A percentile compares a stretch with the other conserved stretches of the same genome.
phyloP scores from a whole-genome alignment of 2,329 filamentous ascomycete genomes.

The Echinosphaeria canescens region DNA sequence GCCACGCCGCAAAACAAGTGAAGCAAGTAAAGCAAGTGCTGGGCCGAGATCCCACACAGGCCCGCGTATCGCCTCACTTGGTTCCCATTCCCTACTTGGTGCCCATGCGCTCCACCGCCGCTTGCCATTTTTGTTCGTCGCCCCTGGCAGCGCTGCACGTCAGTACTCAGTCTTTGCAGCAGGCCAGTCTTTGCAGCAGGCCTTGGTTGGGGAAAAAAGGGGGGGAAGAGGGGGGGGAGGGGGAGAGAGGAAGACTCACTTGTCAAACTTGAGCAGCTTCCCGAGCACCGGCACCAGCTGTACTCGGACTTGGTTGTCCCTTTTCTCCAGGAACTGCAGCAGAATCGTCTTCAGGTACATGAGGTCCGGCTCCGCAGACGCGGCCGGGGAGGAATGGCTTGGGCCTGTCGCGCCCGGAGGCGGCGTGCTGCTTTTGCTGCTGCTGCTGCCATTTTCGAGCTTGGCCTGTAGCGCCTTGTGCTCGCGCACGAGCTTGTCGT shows the following conservation, averaged over 20 bases:
- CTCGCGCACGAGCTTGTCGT: constrained; percentile 62
- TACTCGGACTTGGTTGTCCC: constrained; percentile 52
- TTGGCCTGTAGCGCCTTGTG: constrained; percentile 28
- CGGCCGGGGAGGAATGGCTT: constrained; percentile 6
- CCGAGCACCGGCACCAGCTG: constrained; percentile 62
- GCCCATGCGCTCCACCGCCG: constrained; percentile 39
- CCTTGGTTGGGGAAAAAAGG: background rate
- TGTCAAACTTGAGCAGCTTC: constrained; percentile 56
- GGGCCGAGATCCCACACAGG: no score
- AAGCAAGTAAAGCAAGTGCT: no score
- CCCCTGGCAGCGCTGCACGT: constrained; percentile 11
- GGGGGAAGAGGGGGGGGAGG: background rate
- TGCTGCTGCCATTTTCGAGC: constrained; percentile 12
- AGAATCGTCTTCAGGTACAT: constrained; percentile 65
- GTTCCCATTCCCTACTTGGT: no score
- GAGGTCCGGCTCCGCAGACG: constrained; percentile 16
- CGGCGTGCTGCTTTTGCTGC: constrained; percentile 16
- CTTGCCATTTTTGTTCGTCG: constrained; percentile 76
- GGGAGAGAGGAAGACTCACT: constrained; percentile 24
- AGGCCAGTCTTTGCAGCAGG: no score
- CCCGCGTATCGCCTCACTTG: no score
- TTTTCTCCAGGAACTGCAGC: constrained; percentile 63
- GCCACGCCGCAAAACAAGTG: no score
- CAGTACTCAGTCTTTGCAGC: constrained; percentile 4
- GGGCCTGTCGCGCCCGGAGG: constrained; percentile 7